A percentile compares a stretch with the other conserved stretches of the same genome.
phyloP scores from a whole-genome alignment of 2,329 filamentous ascomycete genomes.

The Monosporascus sp. region DNA sequence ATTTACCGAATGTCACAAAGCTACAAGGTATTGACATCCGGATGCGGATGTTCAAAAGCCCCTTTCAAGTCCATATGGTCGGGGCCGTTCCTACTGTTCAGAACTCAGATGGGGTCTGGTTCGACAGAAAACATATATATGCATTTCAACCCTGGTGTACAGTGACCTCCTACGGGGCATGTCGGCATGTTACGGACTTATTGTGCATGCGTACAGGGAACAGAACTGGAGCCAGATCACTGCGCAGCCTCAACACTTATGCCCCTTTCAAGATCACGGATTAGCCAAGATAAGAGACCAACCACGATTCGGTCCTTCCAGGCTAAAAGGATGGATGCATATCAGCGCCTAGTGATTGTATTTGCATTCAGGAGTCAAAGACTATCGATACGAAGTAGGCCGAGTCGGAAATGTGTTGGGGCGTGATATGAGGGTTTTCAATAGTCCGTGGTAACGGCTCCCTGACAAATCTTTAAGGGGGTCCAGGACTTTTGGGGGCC shows the following conservation, averaged over 20 bases:
- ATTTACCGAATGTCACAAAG: no score
- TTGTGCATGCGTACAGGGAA: not conserved
- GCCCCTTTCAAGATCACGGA: conserved; percentile 22
- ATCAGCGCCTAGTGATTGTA: conserved; percentile 1
- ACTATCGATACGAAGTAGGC: not conserved
- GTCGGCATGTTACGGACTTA: no score
- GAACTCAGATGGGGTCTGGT: not conserved
- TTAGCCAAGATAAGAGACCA: conserved; percentile 29
- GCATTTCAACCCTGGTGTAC: not conserved
- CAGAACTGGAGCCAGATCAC: not conserved
- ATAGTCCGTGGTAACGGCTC: not conserved
- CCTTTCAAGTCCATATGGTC: no score
- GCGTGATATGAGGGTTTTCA: not conserved
- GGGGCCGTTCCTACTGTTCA: no score
- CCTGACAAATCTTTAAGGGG: not conserved
- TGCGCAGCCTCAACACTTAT: conserved; percentile 2
- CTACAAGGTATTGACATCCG: no score
- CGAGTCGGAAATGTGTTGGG: not conserved
- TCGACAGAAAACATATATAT: not conserved
- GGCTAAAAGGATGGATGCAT: conserved; percentile 34
- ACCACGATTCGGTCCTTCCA: conserved; percentile 35
- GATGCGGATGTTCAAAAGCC: no score
- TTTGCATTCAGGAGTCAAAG: not conserved
- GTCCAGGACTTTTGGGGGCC: not conserved
- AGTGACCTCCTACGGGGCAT: not conserved